phyloP scores from a whole-genome alignment of 768 basidiomycete species.

The Mycena galopus region DNA sequence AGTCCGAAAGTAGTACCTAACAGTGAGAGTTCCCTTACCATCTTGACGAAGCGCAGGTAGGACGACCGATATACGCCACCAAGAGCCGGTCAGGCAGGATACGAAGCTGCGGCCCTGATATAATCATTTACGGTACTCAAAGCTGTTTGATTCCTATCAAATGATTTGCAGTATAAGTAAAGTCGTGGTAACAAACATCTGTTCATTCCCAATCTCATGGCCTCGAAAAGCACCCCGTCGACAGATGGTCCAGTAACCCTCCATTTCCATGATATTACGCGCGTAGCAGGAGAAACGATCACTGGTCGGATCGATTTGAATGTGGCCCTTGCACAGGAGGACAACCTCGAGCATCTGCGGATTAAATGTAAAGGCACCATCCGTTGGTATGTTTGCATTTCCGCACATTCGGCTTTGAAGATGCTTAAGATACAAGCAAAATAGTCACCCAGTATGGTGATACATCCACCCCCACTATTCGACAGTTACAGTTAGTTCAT shows the following conservation, averaged over 20 bases:
- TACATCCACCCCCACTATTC: background rate
- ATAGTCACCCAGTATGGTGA: background rate
- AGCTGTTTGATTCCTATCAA: background rate
- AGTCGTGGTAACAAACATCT: background rate
- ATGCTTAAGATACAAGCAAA: background rate
- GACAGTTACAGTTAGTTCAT: constrained; percentile 5
- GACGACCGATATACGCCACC: no score
- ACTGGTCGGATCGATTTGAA: constrained; percentile 23
- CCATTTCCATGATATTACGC: constrained; percentile 21
- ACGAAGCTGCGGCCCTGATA: no score
- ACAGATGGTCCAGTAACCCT: constrained; percentile 26
- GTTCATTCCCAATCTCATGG: background rate
- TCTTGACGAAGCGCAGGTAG: no score
- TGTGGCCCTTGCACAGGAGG: constrained; percentile 26
- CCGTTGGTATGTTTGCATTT: background rate
- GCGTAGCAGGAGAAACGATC: constrained; percentile 29
- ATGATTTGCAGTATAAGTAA: background rate
- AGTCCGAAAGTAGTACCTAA: no score
- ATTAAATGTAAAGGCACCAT: constrained; percentile 27
- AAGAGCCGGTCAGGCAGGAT: no score
- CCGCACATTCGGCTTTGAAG: background rate
- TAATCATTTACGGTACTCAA: no score
- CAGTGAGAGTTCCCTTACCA: no score
- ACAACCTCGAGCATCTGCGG: constrained; percentile 25
- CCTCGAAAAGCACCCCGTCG: background rate